Conservation (phyloP, 495 filamentous ascomycete genomes). For the Melanomma pulvis-pyrius region DNA sequence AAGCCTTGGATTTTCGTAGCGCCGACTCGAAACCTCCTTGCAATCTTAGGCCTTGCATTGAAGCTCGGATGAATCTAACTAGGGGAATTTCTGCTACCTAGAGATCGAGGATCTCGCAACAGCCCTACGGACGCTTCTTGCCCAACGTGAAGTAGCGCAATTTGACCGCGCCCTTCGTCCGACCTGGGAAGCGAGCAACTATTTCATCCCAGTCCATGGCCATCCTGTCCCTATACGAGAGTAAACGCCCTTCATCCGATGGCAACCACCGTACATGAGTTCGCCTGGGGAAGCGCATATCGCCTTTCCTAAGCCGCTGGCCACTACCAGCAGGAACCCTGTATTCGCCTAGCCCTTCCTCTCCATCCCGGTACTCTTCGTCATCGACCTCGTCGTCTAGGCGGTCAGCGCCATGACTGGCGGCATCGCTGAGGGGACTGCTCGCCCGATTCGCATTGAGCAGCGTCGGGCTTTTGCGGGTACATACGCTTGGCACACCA, state of each 20-base stretch:
- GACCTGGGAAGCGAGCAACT: slow-evolving; percentile 8
- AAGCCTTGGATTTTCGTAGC: too few species aligned
- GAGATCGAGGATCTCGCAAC: too few species aligned
- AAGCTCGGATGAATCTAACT: too few species aligned
- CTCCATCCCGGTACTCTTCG: background rate
- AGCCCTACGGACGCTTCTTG: too few species aligned
- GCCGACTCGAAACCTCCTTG: too few species aligned
- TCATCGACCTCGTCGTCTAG: slow-evolving; percentile 4
- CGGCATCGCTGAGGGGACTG: slow-evolving; percentile 1
- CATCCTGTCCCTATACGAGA: slow-evolving; percentile 15
- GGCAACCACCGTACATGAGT: slow-evolving; percentile 1
- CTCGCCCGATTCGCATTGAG: slow-evolving; percentile 13
- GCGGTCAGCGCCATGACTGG: background rate
- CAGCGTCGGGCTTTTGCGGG: slow-evolving; percentile 8
- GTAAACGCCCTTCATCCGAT: slow-evolving; percentile 11
- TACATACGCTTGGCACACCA: slow-evolving; percentile 8
- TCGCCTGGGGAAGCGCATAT: slow-evolving; percentile 4
- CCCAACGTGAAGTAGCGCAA: slow-evolving; percentile 2
- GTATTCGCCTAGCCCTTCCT: too few species aligned
- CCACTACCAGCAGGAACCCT: too few species aligned
- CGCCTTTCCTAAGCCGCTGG: too few species aligned
- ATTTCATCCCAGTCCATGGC: slow-evolving; percentile 7
- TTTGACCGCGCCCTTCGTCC: background rate
- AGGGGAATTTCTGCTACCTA: too few species aligned
- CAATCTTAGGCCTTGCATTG: too few species aligned